A percentile compares a stretch with the other conserved stretches of the same genome.
phyloP scores from a whole-genome alignment of 2,329 filamentous ascomycete genomes.

The Colletotrichum australisinense region DNA sequence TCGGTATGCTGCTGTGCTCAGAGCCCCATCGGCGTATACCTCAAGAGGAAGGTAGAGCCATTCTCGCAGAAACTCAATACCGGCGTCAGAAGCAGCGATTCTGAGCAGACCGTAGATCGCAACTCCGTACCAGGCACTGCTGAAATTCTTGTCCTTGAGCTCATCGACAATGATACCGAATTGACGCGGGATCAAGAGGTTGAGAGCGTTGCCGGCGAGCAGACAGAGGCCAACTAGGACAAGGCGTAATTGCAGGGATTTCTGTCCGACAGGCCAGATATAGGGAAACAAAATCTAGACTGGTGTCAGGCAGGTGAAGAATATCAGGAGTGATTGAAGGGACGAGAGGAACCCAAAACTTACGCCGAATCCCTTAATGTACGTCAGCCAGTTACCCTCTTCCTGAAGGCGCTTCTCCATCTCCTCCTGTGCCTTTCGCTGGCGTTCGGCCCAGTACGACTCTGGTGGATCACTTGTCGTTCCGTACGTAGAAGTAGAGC shows the following conservation, averaged over 20 bases:
- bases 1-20: conserved; percentile 66
- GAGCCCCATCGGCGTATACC: conserved; percentile 65
- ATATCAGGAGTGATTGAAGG: neutral
- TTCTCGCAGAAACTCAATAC: conserved; percentile 63
- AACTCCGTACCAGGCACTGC: conserved; percentile 62
- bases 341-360: conserved; percentile 33
- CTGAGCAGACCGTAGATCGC: conserved; percentile 62
- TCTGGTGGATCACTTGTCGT: conserved; percentile 58
- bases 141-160: conserved; percentile 52
- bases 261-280: conserved; percentile 79
- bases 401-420: conserved; percentile 78
- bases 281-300: conserved; percentile 80
- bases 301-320: neutral
- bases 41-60: conserved; percentile 70
- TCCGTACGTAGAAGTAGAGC: conserved; percentile 52
- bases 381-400: conserved; percentile 81
- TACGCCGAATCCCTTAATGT: conserved; percentile 78
- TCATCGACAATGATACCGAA: conserved; percentile 83
- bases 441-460: conserved; percentile 64
- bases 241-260: conserved; percentile 74
- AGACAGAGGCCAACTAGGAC: conserved; percentile 75
- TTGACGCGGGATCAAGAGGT: conserved; percentile 83
- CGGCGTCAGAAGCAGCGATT: conserved; percentile 65
- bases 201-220: conserved; percentile 76
- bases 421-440: conserved; percentile 65